Base-by-base conservation (phyloP, 78 protist species). In the Thecamonas trahens region DNA sequence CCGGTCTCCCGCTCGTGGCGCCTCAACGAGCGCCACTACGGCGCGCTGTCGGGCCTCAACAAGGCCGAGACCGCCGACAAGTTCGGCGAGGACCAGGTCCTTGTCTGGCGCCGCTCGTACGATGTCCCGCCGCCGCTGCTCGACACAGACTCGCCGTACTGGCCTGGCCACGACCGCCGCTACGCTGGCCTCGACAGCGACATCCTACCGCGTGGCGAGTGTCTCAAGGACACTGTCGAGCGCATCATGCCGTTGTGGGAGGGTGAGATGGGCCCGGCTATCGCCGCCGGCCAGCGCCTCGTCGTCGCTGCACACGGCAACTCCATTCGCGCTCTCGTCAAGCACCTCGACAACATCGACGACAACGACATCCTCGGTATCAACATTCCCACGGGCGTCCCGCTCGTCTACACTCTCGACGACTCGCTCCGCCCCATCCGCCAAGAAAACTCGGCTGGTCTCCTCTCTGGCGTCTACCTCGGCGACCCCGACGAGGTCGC, bases 271-370 rank as follows among this genome's bases (percentile, higher is more conserved):
- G 85, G 71, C 13, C 85, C 84, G 37, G 47, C 71, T 14, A 82
- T 85, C 63, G 67, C 62, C 35, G 29, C 29, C 24, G 86, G 87
- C 44, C 67, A 88, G 69, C 79, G 73, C 50, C 77, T 87, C 29
- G 64, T 88, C 32, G 70, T 88, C 63, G 88, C 79, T 13, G 89
- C 92, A 2, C 95, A 90, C 64, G 95, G 92, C 59, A 90, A 90
- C 76, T 62, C 87, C 42, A 63, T 90, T 40, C 62, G 95, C 39
- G 95, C 95, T 24, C 84, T 90, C 31, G 70, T 88, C 61, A 90
- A 85, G 72, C 68, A 77, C 61, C 65, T 90, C 44, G 93, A 90
- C 64, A 81, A 84, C 70, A 57, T 90, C 42, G 22, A 80, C 37
- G 95, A 87, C 17, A 72, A 65, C 26, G 84, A 83, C 13, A 81